A percentile compares a stretch with the other conserved stretches of the same genome.
These are phyloP conservation scores for Ophiostoma triangulosporum DNA, from an alignment of 2,329 filamentous ascomycete species.

Conservation along the genomic window DNA sequence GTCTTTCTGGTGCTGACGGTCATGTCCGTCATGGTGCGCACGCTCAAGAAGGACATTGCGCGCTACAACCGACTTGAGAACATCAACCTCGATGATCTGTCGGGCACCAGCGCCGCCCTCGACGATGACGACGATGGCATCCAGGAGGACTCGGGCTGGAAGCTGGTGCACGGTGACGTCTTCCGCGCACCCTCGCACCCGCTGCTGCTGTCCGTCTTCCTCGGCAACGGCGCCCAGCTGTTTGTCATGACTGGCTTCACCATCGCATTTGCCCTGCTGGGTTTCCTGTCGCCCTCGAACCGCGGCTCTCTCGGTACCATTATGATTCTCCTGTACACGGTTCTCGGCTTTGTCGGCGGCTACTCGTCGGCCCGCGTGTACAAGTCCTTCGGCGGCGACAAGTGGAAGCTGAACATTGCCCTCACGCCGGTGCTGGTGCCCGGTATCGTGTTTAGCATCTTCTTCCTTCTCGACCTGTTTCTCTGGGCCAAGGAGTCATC, in stretches of 20 bases:
- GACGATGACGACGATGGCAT: conserved; percentile 63
- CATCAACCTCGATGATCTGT: conserved; percentile 79
- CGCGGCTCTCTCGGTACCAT: conserved; percentile 87
- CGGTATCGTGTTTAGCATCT: conserved; percentile 69
- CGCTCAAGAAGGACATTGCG: conserved; percentile 87
- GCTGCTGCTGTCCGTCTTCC: conserved; percentile 70
- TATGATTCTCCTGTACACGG: conserved; percentile 82
- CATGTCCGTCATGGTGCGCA: conserved; percentile 77
- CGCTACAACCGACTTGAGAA: conserved; percentile 91
- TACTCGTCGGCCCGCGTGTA: conserved; percentile 85
- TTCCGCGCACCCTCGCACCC: conserved; percentile 79
- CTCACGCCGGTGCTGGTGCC: conserved; percentile 79
- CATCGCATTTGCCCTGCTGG: conserved; percentile 82
- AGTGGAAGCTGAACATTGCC: conserved; percentile 88
- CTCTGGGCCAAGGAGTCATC: conserved; percentile 88
- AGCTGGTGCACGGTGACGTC: conserved; percentile 92
- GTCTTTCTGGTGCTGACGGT: conserved; percentile 85
- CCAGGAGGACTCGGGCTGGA: conserved; percentile 97
- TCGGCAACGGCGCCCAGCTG: conserved; percentile 88
- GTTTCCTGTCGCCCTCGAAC: conserved; percentile 91
- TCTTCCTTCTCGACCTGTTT: conserved; percentile 93
- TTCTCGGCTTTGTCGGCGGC: conserved; percentile 85
- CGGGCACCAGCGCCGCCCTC: conserved; percentile 53
- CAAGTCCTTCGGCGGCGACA: conserved; percentile 83
- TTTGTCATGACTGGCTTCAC: conserved; percentile 97